Evolutionary conservation across 306 rosid species (phyloP), one percentile per base, ranked within the genome.

Genomic region (Ammopiptanthus mongolicus): DNA sequence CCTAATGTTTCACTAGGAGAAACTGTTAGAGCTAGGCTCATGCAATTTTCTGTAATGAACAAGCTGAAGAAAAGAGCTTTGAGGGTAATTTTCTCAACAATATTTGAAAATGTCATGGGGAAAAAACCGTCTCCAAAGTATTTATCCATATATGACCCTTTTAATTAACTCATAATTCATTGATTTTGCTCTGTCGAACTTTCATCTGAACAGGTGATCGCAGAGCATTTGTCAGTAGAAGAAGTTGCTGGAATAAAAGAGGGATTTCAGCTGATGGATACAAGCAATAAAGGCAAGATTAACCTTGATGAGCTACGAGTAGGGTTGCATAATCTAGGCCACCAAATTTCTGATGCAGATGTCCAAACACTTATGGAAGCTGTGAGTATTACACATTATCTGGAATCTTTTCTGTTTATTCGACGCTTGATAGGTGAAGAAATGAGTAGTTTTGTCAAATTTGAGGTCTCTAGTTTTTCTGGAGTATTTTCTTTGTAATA

Each of bases 21-120:
- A 85, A 80, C 98, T 47, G 98, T 94, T 44, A 88, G 77, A 81
- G 86, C 97, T 78, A 88, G 96, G 80, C 94, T 94, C 59, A 89
- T 86, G 93, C 98, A 94, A 71, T 94, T 94, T 80, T 88, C 98
- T 71, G 87, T 91, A 31, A 91, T 94, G 98, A 94, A 94, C 89
- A 94, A 94, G 85, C 96, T 94, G 48, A 94, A 94, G 97, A 94
- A 94, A 88, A 88, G 88, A 25, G 98, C 98, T 68, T 80, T 94
- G 41, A 88, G 93, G 98, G 98, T 94, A 91, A 74, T 82, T 65
- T 76, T 71, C 62, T 34, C 25, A 50, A 55, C 67, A 12, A 28
- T 78, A 65, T 74, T 10, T 71, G 59, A 44, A 71, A 42, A 34
- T 65, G 14, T 70, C 31, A 3, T 74, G 71, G 29, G 71, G 36